Percentiles rank a stretch among this genome's conserved stretches.
Conservation (phyloP, 1,284 basidiomycete species). For the Neonothopanus nambi region DNA sequence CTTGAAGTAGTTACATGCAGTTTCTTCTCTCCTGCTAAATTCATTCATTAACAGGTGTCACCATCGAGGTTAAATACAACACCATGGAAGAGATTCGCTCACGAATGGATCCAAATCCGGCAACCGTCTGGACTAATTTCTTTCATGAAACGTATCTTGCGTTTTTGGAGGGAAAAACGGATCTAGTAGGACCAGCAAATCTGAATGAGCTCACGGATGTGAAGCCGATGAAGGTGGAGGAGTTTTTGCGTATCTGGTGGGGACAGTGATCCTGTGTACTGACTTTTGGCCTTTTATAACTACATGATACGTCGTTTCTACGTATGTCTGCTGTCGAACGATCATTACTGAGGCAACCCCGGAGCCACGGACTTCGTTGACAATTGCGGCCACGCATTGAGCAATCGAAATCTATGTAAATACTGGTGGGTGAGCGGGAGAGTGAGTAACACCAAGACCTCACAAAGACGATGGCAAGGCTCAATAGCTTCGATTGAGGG, state of each 20-base stretch:
- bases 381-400: neutral
- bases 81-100: constrained; percentile 1
- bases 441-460: neutral
- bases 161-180: neutral
- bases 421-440: too few relatives aligned
- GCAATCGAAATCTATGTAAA: constrained; percentile 1
- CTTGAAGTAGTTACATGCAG: neutral
- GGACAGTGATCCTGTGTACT: too few relatives aligned
- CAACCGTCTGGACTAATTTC: neutral
- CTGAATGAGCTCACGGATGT: constrained; percentile 7
- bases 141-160: neutral
- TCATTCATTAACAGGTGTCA: neutral
- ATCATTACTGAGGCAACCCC: neutral
- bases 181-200: neutral
- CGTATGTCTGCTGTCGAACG: neutral
- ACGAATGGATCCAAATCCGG: neutral
- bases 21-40: too few relatives aligned
- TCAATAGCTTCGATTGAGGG: constrained; percentile 9
- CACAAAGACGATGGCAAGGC: constrained; percentile 9
- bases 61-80: constrained; percentile 2
- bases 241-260: constrained; percentile 11
- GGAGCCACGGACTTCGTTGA: neutral
- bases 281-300: too few relatives aligned
- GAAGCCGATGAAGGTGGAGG: constrained; percentile 4
- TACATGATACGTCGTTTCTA: too few relatives aligned